A percentile compares a stretch with the other conserved stretches of the same genome.
These are phyloP conservation scores for Calonectria pteridis DNA, from an alignment of 2,329 filamentous ascomycete species.

Conservation along the genomic window DNA sequence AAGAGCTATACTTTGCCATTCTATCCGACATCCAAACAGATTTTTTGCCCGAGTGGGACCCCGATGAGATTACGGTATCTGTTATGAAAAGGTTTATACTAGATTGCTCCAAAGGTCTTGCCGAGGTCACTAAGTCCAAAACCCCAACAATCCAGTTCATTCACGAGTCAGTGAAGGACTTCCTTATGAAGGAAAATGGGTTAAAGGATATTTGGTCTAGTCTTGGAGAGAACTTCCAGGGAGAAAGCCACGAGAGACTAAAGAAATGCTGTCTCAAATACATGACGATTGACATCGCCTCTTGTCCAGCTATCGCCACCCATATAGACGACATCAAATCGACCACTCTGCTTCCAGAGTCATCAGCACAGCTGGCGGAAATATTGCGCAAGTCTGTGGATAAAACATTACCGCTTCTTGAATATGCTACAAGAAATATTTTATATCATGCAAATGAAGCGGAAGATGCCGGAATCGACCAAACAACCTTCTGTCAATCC, in stretches of 20 bases:
- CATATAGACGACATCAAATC: too few species aligned
- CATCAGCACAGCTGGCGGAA: too few species aligned
- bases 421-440: too few species aligned
- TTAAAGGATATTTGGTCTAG: neutral
- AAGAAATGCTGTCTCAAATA: neutral
- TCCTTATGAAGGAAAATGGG: neutral
- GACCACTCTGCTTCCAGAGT: too few species aligned
- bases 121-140: neutral
- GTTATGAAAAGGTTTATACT: neutral
- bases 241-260: neutral
- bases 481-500: too few species aligned
- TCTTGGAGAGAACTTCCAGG: neutral
- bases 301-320: neutral
- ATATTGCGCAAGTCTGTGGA: neutral
- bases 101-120: neutral
- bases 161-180: neutral
- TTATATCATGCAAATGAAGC: too few species aligned
- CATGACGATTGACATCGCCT: neutral
- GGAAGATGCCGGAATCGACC: too few species aligned
- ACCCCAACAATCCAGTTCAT: neutral
- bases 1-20: conserved; percentile 57
- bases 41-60: neutral
- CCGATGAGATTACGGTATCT: neutral
- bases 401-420: too few species aligned
- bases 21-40: neutral